Conservation (phyloP, 345 rosid species). For the Gossypium raimondii region DNA sequence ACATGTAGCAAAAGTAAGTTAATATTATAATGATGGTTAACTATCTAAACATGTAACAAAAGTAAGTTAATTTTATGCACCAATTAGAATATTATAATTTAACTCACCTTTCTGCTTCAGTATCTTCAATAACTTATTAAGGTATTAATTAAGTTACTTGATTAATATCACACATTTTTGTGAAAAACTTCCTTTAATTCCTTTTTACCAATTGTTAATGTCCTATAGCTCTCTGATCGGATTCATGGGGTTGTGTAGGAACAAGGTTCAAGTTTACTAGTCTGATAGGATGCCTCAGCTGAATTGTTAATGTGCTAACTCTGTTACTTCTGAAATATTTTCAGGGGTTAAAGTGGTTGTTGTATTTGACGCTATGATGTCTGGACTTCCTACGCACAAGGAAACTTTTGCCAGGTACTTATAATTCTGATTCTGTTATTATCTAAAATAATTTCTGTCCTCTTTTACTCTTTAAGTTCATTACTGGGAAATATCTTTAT, state of each 20-base stretch:
- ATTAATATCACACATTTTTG: not conserved
- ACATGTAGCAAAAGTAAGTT: not conserved
- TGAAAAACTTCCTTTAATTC: not conserved
- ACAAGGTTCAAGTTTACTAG: not conserved
- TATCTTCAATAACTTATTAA: not conserved
- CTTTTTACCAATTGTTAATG: not conserved
- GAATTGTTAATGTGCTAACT: constrained; percentile 10
- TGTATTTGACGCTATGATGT: constrained; percentile 94
- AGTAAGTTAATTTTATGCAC: not conserved
- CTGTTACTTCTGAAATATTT: constrained; percentile 21
- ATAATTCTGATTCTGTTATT: not conserved
- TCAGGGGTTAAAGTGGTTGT: constrained; percentile 93
- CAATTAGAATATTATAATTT: not conserved
- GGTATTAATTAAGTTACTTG: not conserved
- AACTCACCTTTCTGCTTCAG: not conserved
- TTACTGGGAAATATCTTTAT: not conserved
- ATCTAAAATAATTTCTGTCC: not conserved
- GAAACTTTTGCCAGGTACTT: constrained; percentile 71
- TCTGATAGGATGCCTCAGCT: not conserved
- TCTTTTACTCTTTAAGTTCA: not conserved
- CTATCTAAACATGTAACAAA: not conserved
- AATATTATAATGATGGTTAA: constrained; percentile 1
- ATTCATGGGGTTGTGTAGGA: not conserved
- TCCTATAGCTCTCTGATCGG: not conserved
- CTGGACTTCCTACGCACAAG: constrained; percentile 87